Percentiles rank a stretch among this genome's conserved stretches.
phyloP scores from a whole-genome alignment of 306 rosid species.

The Corylus avellana region DNA sequence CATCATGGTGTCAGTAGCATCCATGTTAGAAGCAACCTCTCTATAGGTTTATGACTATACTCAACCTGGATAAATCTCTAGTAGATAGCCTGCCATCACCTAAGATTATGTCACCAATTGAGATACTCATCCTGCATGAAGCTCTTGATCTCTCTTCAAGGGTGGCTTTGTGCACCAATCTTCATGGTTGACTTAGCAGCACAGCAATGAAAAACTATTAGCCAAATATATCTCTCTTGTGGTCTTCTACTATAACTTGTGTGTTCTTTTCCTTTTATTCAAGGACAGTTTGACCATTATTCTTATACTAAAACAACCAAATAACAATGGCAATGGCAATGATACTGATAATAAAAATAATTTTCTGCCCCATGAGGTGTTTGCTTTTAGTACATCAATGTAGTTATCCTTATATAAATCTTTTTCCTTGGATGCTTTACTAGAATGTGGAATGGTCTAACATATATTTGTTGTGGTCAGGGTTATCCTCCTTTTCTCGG shows the following conservation, averaged over 20 bases:
- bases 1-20: background rate
- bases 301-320: background rate
- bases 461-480: constrained; percentile 39
- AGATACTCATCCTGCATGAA: background rate
- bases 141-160: background rate
- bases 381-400: background rate
- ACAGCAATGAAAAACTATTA: background rate
- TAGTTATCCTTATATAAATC: background rate
- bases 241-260: background rate
- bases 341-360: background rate
- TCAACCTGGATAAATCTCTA: background rate
- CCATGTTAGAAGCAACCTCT: background rate
- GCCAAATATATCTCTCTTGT: background rate
- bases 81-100: background rate
- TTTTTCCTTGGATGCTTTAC: background rate
- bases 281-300: background rate
- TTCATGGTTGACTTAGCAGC: background rate
- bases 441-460: background rate
- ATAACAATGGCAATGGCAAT: background rate
- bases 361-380: background rate
- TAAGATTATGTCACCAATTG: background rate
- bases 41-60: background rate
- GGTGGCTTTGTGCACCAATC: background rate
- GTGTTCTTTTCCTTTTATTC: background rate
- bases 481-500: constrained; percentile 85